phyloP scores from a whole-genome alignment of 169 alveolate species.

The Plasmodium billcollinsi region DNA sequence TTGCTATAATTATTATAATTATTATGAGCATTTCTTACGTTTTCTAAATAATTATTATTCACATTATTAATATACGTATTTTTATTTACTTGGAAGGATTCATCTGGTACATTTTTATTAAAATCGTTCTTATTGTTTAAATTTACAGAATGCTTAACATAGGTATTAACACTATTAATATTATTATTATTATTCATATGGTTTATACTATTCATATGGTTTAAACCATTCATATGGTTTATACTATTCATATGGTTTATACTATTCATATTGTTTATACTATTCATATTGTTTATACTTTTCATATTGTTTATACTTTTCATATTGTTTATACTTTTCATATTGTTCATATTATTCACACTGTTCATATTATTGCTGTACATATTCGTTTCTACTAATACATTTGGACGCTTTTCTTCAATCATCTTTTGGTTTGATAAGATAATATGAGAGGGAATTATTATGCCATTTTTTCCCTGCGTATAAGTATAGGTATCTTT shows the following conservation, averaged over 20 bases:
- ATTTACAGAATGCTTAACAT: no score
- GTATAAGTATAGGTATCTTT: neutral
- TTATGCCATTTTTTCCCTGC: neutral
- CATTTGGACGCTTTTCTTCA: slow-evolving; percentile 1
- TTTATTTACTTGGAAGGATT: neutral
- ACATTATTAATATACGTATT: neutral
- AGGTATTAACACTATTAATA: neutral
- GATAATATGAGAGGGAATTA: neutral
- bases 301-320: neutral
- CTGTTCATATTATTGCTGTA: neutral
- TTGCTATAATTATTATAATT: neutral
- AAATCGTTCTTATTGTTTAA: slow-evolving; percentile 3
- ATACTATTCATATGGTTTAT: no score
- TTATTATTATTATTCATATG: neutral
- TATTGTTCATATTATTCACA: neutral
- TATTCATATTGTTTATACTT: no score
- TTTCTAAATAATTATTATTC: neutral
- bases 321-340: neutral
- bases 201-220: no score
- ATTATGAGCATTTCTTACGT: neutral
- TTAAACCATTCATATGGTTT: no score
- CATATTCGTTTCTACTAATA: neutral
- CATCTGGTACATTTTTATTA: neutral
- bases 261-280: no score
- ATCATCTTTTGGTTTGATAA: neutral